Evolutionary conservation across 345 rosid species (phyloP), one percentile per base, ranked within the genome.

Genomic region (Aquilaria yunnanensis): DNA sequence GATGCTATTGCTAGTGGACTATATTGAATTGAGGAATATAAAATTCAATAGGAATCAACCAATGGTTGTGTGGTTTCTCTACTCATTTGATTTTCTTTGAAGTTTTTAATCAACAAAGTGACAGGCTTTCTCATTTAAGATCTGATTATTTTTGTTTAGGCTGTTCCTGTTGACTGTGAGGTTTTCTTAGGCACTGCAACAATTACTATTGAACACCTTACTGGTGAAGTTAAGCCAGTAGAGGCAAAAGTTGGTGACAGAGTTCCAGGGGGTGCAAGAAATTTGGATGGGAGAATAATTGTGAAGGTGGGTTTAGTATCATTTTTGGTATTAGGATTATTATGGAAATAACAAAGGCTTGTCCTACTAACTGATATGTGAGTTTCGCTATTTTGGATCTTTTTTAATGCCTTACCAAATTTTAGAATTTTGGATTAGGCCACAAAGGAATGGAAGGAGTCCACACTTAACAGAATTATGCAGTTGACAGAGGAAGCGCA

Each of bases 401-500:
- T 56, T 59, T 37, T 32, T 61, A 46, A 56, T 71, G 50, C 63
- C 41, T 54, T 43, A 13, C 48, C 45, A 23, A 23, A 23, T 14
- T n/a, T 67, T 14, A 57, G 16, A 51, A 70, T 47, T 68, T 37
- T 59, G 53, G 61, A 61, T 59, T 75, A 90, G 99, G 90, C 86
- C 43, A 82, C 83, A 0, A 94, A 94, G 62, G 77, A 87, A 12
- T 94, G 99, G 97, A 85, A 85, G 66, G 96, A 94, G 50, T 94
- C 97, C 9, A 94, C 97, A 0, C 80, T 94, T 56, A 90, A 70
- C 78, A 86, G 80, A 72, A 94, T 94, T 51, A 92, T 94, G 70
- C 96, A 94, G 72, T 71, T 94, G 75, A 94, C 97, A 12, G 96
- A 94, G 75, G 97, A 94, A 82, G 99, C 97, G 48, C 97, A 86